Evolutionary conservation across 768 basidiomycete genomes (phyloP).

Genomic region (Hygrophorus russula): DNA sequence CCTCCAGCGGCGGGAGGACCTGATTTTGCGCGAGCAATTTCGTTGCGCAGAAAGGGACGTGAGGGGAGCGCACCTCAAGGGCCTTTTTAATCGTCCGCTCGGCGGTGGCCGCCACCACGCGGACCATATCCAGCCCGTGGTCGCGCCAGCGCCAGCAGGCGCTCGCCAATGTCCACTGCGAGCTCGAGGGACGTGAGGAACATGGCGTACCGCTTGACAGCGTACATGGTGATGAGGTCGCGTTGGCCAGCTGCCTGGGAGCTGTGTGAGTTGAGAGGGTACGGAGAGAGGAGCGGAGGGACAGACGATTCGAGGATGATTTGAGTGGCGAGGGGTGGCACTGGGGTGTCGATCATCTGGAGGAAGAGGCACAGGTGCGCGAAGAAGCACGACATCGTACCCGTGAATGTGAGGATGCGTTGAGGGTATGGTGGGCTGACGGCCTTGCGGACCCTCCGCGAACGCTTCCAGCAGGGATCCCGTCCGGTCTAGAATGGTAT

Average conservation of each 20-base stretch:
- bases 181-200: constrained; percentile 77
- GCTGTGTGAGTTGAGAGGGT: constrained; percentile 1
- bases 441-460: constrained; percentile 39
- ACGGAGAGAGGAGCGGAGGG: background rate
- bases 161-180: constrained; percentile 48
- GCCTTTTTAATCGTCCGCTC: constrained; percentile 65
- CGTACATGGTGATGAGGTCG: constrained; percentile 88
- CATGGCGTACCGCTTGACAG: constrained; percentile 83
- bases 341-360: constrained; percentile 64
- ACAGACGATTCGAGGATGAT: constrained; percentile 65
- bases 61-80: constrained; percentile 36
- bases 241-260: constrained; percentile 74
- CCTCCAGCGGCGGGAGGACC: constrained; percentile 42
- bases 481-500: constrained; percentile 65
- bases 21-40: no score
- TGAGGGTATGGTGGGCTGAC: background rate
- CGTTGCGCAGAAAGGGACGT: constrained; percentile 1
- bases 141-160: constrained; percentile 66
- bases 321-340: constrained; percentile 69
- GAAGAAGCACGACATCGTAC: constrained; percentile 81
- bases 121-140: constrained; percentile 73
- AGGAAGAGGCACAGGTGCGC: constrained; percentile 88
- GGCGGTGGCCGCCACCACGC: constrained; percentile 73
- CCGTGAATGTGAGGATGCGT: constrained; percentile 21
- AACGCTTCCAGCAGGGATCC: constrained; percentile 62